A percentile compares a stretch with the other conserved stretches of the same genome.
Conservation (phyloP, 1,284 basidiomycete species). For the Cutaneotrichosporon spelunceum region DNA sequence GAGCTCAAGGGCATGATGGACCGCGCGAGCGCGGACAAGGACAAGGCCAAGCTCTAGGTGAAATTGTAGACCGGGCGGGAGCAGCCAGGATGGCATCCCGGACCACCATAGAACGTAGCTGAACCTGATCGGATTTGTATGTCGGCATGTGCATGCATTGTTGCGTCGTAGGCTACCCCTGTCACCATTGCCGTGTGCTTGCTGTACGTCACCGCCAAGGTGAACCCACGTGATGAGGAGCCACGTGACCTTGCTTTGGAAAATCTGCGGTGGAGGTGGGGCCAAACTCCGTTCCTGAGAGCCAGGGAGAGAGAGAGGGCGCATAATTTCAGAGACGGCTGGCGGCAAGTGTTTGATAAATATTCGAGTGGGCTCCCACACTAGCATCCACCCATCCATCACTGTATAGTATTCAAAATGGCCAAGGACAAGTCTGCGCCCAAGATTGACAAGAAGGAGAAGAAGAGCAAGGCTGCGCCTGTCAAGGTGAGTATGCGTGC, state of each 20-base stretch:
- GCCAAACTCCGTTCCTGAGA: neutral
- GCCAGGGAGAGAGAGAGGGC: neutral
- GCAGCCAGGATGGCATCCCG: neutral
- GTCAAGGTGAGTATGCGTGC: conserved; percentile 20
- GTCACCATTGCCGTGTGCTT: no score
- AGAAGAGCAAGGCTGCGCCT: conserved; percentile 18
- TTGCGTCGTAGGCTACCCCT: no score
- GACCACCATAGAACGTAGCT: conserved; percentile 62
- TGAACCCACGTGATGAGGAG: no score
- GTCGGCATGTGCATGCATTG: conserved; percentile 8
- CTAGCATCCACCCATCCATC: neutral
- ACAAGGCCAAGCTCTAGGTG: conserved; percentile 32
- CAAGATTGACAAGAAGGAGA: conserved; percentile 33
- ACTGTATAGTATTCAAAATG: conserved; percentile 1
- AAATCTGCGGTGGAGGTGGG: conserved; percentile 6
- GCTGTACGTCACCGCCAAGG: no score
- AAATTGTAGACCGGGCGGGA: neutral
- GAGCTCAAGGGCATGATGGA: conserved; percentile 74
- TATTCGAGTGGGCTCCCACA: neutral
- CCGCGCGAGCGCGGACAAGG: conserved; percentile 58
- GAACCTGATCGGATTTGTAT: conserved; percentile 64
- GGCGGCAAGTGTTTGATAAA: neutral
- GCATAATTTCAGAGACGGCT: neutral
- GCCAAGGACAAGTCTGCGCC: conserved; percentile 4
- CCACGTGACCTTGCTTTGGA: neutral